phyloP scores from a whole-genome alignment of 208 protist genomes.

The Crithidia fasciculata region DNA sequence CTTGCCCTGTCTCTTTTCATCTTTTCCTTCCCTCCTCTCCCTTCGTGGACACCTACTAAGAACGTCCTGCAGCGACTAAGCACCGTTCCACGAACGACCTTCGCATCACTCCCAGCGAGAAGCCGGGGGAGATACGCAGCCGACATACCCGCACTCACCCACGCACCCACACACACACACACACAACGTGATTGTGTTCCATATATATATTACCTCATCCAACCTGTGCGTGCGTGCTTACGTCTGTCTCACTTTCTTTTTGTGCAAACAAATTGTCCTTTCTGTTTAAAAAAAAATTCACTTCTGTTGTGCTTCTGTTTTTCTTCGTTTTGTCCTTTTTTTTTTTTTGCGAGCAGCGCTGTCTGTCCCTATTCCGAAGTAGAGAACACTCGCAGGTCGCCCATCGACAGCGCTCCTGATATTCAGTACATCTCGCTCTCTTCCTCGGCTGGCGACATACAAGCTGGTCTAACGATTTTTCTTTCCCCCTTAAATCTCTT shows the following conservation, averaged over 20 bases:
- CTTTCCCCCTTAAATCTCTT: too few relatives aligned
- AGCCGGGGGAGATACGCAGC: background rate
- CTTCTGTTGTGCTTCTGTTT: background rate
- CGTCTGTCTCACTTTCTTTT: background rate
- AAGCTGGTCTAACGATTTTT: too few relatives aligned
- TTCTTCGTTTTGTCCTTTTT: conserved; percentile 4
- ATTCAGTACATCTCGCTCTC: background rate
- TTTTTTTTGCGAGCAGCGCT: background rate
- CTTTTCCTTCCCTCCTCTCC: background rate
- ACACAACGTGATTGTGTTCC: background rate
- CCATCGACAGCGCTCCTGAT: background rate
- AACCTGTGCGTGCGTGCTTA: too few relatives aligned
- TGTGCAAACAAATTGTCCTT: background rate
- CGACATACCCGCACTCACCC: background rate
- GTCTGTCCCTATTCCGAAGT: background rate
- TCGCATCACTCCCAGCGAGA: too few relatives aligned
- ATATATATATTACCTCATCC: background rate
- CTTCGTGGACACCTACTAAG: background rate
- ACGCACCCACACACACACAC: conserved; percentile 2
- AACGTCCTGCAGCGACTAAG: too few relatives aligned
- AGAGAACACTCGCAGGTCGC: background rate
- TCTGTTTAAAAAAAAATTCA: background rate
- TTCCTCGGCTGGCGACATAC: background rate
- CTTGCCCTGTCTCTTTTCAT: background rate
- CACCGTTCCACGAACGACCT: too few relatives aligned